Conservation (phyloP, 495 filamentous ascomycete genomes). For the Hyaloscypha variabilis region DNA sequence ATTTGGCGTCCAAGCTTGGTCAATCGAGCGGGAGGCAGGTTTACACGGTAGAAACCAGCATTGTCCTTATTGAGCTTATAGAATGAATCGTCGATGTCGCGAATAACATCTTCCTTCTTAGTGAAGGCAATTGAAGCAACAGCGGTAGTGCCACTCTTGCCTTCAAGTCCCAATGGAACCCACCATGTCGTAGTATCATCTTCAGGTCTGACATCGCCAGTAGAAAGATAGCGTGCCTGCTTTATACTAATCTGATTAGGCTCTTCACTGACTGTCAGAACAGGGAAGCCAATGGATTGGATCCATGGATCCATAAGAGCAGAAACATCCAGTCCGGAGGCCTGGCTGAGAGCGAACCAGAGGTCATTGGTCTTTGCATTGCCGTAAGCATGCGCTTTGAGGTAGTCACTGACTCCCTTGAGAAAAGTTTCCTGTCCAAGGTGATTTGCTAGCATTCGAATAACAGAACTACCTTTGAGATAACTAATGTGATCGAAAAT, state of each 20-base stretch:
- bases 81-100: constrained; percentile 73
- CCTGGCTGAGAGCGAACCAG: constrained; percentile 87
- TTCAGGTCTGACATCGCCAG: constrained; percentile 79
- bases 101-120: constrained; percentile 71
- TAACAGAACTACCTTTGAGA: constrained; percentile 90
- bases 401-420: constrained; percentile 82
- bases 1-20: constrained; percentile 75
- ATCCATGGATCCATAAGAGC: constrained; percentile 93
- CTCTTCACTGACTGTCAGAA: constrained; percentile 83
- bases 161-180: constrained; percentile 82
- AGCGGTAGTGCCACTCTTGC: constrained; percentile 53
- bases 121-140: constrained; percentile 64
- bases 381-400: constrained; percentile 85
- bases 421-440: constrained; percentile 86
- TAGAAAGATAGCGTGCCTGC: constrained; percentile 86
- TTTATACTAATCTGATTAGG: constrained; percentile 77
- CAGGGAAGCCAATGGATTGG: constrained; percentile 88
- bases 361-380: constrained; percentile 94
- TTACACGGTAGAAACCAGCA: constrained; percentile 90
- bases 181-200: constrained; percentile 96
- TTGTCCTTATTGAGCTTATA: constrained; percentile 92
- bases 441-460: constrained; percentile 90
- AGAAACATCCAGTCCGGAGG: constrained; percentile 85
- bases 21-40: constrained; percentile 80
- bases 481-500: constrained; percentile 97